These are phyloP conservation scores for Dendrostoma leiphaemia DNA, from an alignment of 2,329 filamentous ascomycete species.

Conservation along the genomic window DNA sequence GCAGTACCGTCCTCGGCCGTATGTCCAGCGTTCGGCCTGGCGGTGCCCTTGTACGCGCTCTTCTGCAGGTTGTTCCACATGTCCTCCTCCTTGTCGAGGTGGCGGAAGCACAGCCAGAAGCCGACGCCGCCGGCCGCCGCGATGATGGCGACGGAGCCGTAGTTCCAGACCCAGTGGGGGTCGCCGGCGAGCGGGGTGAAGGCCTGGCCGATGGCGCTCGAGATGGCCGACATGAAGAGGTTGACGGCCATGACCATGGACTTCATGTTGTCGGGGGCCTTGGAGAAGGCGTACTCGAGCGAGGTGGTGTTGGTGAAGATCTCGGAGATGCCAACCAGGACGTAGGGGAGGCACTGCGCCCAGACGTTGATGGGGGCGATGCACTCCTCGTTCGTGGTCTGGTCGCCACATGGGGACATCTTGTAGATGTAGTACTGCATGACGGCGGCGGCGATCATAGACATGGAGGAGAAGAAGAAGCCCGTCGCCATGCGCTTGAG, in stretches of 20 bases:
- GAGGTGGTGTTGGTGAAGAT: slow-evolving; percentile 57
- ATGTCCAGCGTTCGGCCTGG: slow-evolving; percentile 32
- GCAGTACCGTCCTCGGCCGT: slow-evolving; percentile 4
- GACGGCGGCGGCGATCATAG: slow-evolving; percentile 58
- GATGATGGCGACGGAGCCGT: slow-evolving; percentile 60
- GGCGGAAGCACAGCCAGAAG: slow-evolving; percentile 68
- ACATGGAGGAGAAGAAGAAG: slow-evolving; percentile 62
- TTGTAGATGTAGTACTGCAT: slow-evolving; percentile 65
- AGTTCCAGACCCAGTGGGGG: slow-evolving; percentile 71
- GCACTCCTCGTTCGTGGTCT: slow-evolving; percentile 42
- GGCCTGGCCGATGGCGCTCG: slow-evolving; percentile 68
- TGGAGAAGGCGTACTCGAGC: slow-evolving; percentile 75
- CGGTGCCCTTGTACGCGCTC: slow-evolving; percentile 40
- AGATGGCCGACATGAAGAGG: slow-evolving; percentile 69
- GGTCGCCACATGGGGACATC: slow-evolving; percentile 53
- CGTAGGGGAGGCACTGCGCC: slow-evolving; percentile 52
- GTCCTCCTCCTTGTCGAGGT: slow-evolving; percentile 68
- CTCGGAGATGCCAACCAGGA: slow-evolving; percentile 51
- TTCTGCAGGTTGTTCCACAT: slow-evolving; percentile 60
- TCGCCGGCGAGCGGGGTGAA: slow-evolving; percentile 61
- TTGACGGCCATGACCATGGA: slow-evolving; percentile 70
- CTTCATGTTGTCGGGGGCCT: slow-evolving; percentile 78
- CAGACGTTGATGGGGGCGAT: slow-evolving; percentile 64
- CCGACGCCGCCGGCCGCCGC: slow-evolving; percentile 59
- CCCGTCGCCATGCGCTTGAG: slow-evolving; percentile 74